These are phyloP conservation scores for Talaromyces nanjingensis DNA, from an alignment of 495 filamentous ascomycete species.

Conservation along the genomic window DNA sequence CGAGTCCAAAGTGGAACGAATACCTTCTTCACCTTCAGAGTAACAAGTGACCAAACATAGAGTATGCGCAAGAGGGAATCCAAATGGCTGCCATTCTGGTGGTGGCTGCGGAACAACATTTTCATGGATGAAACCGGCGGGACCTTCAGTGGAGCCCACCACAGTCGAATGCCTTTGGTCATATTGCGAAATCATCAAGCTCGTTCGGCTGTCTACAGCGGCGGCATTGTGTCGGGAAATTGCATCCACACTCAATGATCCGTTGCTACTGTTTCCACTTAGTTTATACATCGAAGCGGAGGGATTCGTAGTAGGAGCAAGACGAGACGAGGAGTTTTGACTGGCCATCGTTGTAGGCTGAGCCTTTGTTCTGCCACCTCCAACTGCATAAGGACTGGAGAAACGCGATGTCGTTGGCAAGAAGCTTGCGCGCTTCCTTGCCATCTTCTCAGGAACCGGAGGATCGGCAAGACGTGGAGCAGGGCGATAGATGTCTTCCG, in stretches of 20 bases:
- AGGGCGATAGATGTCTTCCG: conserved; percentile 91
- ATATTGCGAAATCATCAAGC: conserved; percentile 36
- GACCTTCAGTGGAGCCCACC: conserved; percentile 66
- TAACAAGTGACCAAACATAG: conserved; percentile 97
- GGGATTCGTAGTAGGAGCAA: conserved; percentile 55
- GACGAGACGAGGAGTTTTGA: conserved; percentile 70
- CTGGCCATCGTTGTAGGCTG: conserved; percentile 92
- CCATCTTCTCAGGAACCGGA: conserved; percentile 51
- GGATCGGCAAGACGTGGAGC: conserved; percentile 72
- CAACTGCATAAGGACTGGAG: conserved; percentile 81
- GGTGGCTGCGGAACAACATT: conserved; percentile 96
- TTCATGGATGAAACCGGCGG: conserved; percentile 90
- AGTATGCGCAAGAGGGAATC: conserved; percentile 86
- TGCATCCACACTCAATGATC: conserved; percentile 41
- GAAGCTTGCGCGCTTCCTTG: conserved; percentile 75
- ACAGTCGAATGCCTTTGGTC: conserved; percentile 45
- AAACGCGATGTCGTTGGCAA: conserved; percentile 84
- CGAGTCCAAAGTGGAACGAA: conserved; percentile 91
- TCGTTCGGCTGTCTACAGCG: conserved; percentile 43
- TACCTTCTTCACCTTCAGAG: conserved; percentile 88
- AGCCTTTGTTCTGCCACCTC: conserved; percentile 41
- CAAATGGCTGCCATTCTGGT: conserved; percentile 92
- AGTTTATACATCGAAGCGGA: conserved; percentile 58
- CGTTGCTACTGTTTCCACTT: conserved; percentile 59
- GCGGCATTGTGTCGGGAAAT: conserved; percentile 28